Conservation (phyloP, 2,329 filamentous ascomycete species). For the Aspergillus fumigatiaffinis region DNA sequence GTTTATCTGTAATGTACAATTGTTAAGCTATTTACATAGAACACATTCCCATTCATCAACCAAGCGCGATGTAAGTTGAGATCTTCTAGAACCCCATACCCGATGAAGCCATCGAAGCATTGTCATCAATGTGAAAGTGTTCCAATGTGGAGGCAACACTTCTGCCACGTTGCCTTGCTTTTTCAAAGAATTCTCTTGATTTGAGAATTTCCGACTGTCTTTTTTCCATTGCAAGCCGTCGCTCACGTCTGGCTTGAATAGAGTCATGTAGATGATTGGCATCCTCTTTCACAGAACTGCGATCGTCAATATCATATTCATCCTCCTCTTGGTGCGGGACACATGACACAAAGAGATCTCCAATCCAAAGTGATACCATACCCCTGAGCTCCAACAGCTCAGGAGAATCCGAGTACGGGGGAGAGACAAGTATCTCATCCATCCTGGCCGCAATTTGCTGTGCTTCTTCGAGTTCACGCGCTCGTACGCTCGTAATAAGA, state of each 20-base stretch:
- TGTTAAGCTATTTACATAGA: not conserved
- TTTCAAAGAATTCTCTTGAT: constrained; percentile 32
- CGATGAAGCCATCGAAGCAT: constrained; percentile 5
- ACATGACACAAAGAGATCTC: constrained; percentile 54
- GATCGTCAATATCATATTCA: constrained; percentile 12
- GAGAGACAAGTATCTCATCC: constrained; percentile 65
- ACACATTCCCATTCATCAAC: not conserved
- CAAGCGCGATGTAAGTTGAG: not conserved
- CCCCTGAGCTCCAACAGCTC: constrained; percentile 68
- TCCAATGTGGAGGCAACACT: constrained; percentile 28
- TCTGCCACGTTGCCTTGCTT: constrained; percentile 28
- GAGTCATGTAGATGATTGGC: constrained; percentile 20
- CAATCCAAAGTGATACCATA: constrained; percentile 71
- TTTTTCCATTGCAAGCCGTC: constrained; percentile 32
- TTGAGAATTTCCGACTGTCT: constrained; percentile 29
- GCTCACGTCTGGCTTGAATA: constrained; percentile 29
- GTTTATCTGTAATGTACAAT: not conserved
- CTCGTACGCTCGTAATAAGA: constrained; percentile 38
- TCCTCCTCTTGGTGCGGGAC: constrained; percentile 19
- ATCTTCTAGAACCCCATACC: not conserved
- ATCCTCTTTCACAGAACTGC: constrained; percentile 12
- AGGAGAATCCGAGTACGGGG: constrained; percentile 65
- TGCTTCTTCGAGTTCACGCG: constrained; percentile 56
- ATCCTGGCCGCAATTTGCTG: constrained; percentile 63
- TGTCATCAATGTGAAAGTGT: constrained; percentile 26